Percentiles rank a stretch among this genome's conserved stretches.
Evolutionary conservation across 768 basidiomycete species (phyloP).

Genomic region (Pulveroboletus sp.): DNA sequence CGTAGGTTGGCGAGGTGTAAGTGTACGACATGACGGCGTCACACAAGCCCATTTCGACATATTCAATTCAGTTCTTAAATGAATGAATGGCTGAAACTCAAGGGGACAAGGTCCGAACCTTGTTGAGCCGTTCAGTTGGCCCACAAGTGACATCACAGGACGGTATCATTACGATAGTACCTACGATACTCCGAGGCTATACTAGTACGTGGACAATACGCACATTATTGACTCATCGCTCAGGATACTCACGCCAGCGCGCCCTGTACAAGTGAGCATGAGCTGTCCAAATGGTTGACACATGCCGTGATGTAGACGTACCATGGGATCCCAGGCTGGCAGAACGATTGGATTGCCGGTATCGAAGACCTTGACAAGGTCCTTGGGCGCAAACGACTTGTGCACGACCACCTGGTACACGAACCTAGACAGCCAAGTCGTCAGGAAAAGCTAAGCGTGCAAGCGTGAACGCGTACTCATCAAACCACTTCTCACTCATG

Average conservation of each 20-base stretch:
- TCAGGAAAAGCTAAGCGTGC: neutral
- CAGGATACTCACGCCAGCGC: conserved; percentile 20
- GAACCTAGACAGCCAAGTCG: conserved; percentile 43
- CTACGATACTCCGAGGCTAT: neutral
- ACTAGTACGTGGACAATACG: neutral
- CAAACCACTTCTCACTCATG: conserved; percentile 93
- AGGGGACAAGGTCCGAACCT: neutral
- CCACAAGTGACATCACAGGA: neutral
- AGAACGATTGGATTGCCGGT: conserved; percentile 60
- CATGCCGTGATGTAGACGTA: conserved; percentile 3
- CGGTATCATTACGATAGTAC: neutral
- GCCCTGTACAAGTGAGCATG: conserved; percentile 9
- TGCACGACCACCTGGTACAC: conserved; percentile 94
- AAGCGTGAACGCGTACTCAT: conserved; percentile 56
- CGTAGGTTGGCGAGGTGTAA: no score
- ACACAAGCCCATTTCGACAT: no score
- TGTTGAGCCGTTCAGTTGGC: neutral
- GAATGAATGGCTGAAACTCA: neutral
- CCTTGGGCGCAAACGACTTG: conserved; percentile 72
- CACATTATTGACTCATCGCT: neutral
- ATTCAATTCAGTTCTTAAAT: no score
- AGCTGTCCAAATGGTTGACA: neutral
- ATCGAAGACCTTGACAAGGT: conserved; percentile 81
- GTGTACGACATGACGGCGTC: no score
- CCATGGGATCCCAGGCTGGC: conserved; percentile 77